Evolutionary conservation across 371 early-diverging fungal species (phyloP).

Genomic region (Syncephalastrum racemosum): DNA sequence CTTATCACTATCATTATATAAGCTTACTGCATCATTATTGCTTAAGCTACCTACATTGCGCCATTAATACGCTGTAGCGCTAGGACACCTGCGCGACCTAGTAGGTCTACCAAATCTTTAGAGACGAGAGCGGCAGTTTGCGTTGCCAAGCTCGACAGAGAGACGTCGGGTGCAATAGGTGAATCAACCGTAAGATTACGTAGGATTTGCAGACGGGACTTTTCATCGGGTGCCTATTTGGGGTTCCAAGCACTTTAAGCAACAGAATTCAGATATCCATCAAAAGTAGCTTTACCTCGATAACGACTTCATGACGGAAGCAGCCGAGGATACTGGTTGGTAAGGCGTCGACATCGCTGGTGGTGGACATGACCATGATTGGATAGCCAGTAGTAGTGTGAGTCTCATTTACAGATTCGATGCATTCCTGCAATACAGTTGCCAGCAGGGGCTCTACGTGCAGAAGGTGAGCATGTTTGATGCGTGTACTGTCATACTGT

Average conservation of each 20-base stretch:
- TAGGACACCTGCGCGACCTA: constrained; percentile 68
- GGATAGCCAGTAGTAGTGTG: constrained; percentile 66
- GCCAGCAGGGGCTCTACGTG: constrained; percentile 64
- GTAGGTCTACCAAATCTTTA: constrained; percentile 78
- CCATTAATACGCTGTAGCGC: constrained; percentile 69
- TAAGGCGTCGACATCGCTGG: constrained; percentile 73
- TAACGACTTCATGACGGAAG: constrained; percentile 74
- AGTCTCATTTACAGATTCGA: constrained; percentile 54
- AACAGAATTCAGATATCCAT: not conserved
- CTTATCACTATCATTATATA: constrained; percentile 8
- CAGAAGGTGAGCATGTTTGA: not conserved
- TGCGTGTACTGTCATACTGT: not conserved
- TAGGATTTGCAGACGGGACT: constrained; percentile 63
- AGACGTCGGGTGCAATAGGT: constrained; percentile 76
- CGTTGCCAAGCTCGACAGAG: constrained; percentile 68
- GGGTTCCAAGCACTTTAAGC: not conserved
- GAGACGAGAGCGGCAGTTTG: constrained; percentile 92
- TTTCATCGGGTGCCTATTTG: constrained; percentile 71
- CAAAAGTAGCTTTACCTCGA: constrained; percentile 42
- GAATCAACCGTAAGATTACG: constrained; percentile 48
- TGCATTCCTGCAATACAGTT: constrained; percentile 66
- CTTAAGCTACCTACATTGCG: constrained; percentile 42
- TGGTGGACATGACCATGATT: constrained; percentile 78
- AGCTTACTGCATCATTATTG: not conserved
- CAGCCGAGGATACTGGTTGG: constrained; percentile 68